phyloP scores from a whole-genome alignment of 805 yeast genomes.

The Cyberlindnera maritima region DNA sequence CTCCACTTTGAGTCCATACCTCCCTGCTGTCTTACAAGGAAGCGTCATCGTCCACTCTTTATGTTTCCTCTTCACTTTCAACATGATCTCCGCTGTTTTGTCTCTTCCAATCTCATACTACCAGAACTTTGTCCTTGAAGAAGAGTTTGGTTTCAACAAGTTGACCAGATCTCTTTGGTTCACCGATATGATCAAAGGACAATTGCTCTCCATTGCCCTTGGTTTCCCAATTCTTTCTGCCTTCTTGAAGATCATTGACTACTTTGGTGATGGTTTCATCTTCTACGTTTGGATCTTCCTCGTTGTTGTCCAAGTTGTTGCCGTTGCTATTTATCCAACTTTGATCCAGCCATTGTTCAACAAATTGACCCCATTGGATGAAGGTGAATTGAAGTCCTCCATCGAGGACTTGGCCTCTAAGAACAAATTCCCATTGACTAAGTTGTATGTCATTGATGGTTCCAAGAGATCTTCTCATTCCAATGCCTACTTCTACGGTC shows the following conservation, averaged over 20 bases:
- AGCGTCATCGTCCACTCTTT: conserved; percentile 74
- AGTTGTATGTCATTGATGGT: conserved; percentile 91
- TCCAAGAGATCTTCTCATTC: conserved; percentile 95
- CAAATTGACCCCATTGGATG: conserved; percentile 84
- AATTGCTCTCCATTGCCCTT: conserved; percentile 49
- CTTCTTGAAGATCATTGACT: conserved; percentile 76
- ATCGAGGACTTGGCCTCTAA: conserved; percentile 76
- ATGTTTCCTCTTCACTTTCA: conserved; percentile 53
- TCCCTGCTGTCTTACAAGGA: conserved; percentile 34
- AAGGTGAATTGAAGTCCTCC: conserved; percentile 79
- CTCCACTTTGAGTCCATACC: conserved; percentile 23
- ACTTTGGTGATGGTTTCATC: conserved; percentile 78
- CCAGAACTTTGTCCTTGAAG: conserved; percentile 84
- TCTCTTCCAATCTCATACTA: conserved; percentile 73
- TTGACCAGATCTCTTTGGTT: conserved; percentile 70
- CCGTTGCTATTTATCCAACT: conserved; percentile 76
- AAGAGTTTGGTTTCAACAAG: conserved; percentile 91
- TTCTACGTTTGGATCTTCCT: conserved; percentile 74
- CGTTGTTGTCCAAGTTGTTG: conserved; percentile 66
- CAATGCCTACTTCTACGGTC: conserved; percentile 92
- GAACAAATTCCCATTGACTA: conserved; percentile 81
- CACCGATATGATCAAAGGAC: conserved; percentile 64
- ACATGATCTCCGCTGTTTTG: conserved; percentile 48
- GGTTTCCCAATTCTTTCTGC: conserved; percentile 74
- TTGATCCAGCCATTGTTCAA: conserved; percentile 91